Evolutionary conservation across 2,329 filamentous ascomycete genomes (phyloP).

Genomic region (Anthostomella pinea): DNA sequence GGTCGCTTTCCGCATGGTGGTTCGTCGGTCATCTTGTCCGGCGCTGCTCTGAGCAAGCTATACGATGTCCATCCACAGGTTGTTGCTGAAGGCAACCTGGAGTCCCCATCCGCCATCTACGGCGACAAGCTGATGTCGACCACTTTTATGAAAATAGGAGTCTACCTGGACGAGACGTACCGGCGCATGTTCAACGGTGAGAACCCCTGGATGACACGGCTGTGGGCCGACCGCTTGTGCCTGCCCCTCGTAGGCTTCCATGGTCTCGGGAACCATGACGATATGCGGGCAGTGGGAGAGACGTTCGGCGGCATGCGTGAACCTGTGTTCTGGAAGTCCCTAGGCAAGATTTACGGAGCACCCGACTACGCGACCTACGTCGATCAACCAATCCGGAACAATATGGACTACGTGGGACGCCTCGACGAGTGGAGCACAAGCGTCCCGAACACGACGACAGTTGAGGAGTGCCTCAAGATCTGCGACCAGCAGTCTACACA

Average conservation of each 20-base stretch:
- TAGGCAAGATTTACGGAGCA: conserved; percentile 48
- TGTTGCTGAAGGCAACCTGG: conserved; percentile 42
- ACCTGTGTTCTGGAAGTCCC: conserved; percentile 48
- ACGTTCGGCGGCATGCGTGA: conserved; percentile 37
- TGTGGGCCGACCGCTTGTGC: conserved; percentile 50
- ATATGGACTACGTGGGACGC: conserved; percentile 51
- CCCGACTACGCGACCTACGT: conserved; percentile 38
- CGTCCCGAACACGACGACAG: conserved; percentile 35
- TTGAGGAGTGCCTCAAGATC: conserved; percentile 41
- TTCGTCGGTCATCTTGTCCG: conserved; percentile 52
- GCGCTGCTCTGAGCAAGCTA: conserved; percentile 45
- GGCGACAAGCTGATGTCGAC: conserved; percentile 54
- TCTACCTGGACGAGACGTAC: conserved; percentile 55
- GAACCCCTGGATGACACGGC: conserved; percentile 45
- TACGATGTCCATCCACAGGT: conserved; percentile 41
- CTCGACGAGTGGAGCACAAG: conserved; percentile 42
- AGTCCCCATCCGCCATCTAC: conserved; percentile 50
- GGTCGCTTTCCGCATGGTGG: conserved; percentile 56
- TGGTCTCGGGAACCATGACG: conserved; percentile 41
- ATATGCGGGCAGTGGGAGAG: conserved; percentile 45
- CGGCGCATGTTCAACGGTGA: conserved; percentile 56
- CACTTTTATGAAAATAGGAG: conserved; percentile 49
- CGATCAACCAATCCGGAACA: conserved; percentile 34
- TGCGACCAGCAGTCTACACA: conserved; percentile 38
- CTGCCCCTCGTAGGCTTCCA: conserved; percentile 55